Evolutionary conservation across 148 eudicot species (phyloP), one percentile per base, ranked within the genome.

Genomic region (Salicornia ramosissima): DNA sequence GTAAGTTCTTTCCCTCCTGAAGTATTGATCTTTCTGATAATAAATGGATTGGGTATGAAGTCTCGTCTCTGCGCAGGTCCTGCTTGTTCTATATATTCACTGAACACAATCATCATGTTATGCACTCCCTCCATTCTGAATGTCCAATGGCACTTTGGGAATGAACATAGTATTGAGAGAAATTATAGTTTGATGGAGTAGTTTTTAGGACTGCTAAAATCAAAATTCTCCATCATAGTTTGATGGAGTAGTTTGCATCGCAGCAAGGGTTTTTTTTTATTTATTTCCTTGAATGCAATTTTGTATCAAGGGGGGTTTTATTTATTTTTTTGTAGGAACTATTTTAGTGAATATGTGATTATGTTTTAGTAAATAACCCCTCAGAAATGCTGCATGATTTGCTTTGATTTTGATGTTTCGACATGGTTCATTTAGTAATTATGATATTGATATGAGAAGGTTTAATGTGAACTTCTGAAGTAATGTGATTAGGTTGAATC

Each of bases 1-100:
- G 98, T 88, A 81, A n/a, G 15, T 45, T 30, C 30, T 21, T 24
- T 63, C 12, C 3, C n/a, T 63, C 61, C 19, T 59, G 33, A 19
- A 24, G 7, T 52, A 11, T 21, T 33, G 26, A 30, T 30, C 16
- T 10, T 24, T 33, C 22, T 22, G 11, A 7, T 68, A 4, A 24
- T 22, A 12, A 13, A 36, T 68, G 13, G 18, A 53, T 53, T 53
- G 19, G 73, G 10, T 43, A 10, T 52, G 33, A 28, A 28, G n/a
- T 29, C 18, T 42, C 0, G 0, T 12, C 19, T 4, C 9, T 45
- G 63, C 40, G 39, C 10, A 30, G 16, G 6, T 66, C 10, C 22
- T 56, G 5, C 7, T 9, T 49, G 31, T 3, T 28, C 15, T 28
- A 22, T 25, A 55, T 4, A 19, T 40, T 69, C 64, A 12, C 60